phyloP scores from a whole-genome alignment of 176 grass and related monocot genomes.

The Oryza australiensis region DNA sequence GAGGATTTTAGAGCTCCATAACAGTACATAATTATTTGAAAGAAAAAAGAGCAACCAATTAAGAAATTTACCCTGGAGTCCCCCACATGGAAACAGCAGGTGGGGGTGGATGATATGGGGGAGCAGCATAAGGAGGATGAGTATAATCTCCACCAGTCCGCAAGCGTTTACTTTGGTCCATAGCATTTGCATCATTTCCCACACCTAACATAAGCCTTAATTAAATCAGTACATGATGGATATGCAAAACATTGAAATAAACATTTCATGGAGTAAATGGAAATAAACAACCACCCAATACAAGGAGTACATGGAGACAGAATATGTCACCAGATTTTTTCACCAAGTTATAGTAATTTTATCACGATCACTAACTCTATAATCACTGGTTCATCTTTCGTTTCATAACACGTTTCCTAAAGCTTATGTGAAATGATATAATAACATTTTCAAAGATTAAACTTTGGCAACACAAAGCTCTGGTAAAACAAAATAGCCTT shows the following conservation, averaged over 20 bases:
- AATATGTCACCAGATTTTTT: not conserved
- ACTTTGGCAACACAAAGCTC: not conserved
- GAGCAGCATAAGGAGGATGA: constrained; percentile 72
- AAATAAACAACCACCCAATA: not conserved
- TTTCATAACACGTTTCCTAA: too few relatives aligned
- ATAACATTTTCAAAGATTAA: not conserved
- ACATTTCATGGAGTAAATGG: not conserved
- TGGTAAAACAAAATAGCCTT: not conserved
- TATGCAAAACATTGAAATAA: not conserved
- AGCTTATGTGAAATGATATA: not conserved
- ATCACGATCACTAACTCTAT: not conserved
- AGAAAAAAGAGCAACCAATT: constrained; percentile 27
- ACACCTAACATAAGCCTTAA: constrained; percentile 57
- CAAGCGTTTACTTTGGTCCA: constrained; percentile 92
- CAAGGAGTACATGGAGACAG: not conserved
- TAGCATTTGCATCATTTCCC: constrained; percentile 64
- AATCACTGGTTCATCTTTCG: too few relatives aligned
- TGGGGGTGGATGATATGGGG: constrained; percentile 82
- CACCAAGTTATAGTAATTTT: not conserved
- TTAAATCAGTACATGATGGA: constrained; percentile 1
- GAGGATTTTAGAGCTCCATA: constrained; percentile 13
- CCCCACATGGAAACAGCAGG: constrained; percentile 89
- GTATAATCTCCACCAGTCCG: constrained; percentile 88
- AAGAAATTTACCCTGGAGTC: constrained; percentile 59
- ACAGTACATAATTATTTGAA: constrained; percentile 15